A percentile compares a stretch with the other conserved stretches of the same genome.
Evolutionary conservation across 495 filamentous ascomycete genomes (phyloP).

Genomic region (Neurospora sp.): DNA sequence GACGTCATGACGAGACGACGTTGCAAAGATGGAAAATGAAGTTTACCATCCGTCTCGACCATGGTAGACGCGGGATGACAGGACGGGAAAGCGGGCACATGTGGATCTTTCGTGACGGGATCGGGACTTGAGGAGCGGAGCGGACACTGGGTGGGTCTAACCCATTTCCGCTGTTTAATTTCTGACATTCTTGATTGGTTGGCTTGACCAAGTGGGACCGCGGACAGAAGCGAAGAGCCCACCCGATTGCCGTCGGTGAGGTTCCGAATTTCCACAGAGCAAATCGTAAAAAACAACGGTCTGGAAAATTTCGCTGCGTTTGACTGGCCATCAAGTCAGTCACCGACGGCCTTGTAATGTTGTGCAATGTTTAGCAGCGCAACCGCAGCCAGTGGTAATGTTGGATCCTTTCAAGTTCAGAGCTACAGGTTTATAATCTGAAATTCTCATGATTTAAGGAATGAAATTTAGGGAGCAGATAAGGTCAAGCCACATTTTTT

Average conservation of each 20-base stretch:
- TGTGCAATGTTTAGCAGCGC: background rate
- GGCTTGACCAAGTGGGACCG: background rate
- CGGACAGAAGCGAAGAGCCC: background rate
- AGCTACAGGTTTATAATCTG: background rate
- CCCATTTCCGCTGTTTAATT: background rate
- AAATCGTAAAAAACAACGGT: background rate
- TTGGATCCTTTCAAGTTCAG: background rate
- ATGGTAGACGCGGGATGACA: background rate
- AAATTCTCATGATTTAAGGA: background rate
- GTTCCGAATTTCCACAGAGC: background rate
- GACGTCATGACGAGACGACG: background rate
- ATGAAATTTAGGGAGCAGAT: background rate
- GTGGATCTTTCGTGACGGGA: background rate
- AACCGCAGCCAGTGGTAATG: background rate
- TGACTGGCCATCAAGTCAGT: background rate
- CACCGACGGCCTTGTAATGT: background rate
- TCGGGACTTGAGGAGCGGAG: background rate
- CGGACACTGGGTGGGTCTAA: background rate
- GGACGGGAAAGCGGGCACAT: background rate
- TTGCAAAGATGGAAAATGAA: background rate
- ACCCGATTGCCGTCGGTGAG: background rate
- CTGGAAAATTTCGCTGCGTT: background rate
- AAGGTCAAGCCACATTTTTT: background rate
- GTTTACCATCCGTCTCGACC: background rate
- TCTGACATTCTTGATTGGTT: background rate